These are phyloP conservation scores for Heracleum sosnowskyi DNA, from an alignment of 129 eudicot species.

Conservation along the genomic window DNA sequence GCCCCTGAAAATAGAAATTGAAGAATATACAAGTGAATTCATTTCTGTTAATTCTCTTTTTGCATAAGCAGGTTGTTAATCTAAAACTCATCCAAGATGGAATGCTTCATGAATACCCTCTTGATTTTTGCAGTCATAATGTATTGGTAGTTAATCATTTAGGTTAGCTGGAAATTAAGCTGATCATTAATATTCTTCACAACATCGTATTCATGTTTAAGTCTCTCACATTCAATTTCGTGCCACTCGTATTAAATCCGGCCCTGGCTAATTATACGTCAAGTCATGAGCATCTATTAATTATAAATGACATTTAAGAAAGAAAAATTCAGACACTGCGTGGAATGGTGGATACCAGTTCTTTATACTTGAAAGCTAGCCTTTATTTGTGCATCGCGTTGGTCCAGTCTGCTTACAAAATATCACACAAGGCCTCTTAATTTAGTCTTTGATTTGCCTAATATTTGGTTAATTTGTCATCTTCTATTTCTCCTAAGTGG, in stretches of 20 bases:
- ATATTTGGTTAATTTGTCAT: background rate
- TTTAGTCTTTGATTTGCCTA: background rate
- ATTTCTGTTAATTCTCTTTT: background rate
- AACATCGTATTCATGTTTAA: slow-evolving; percentile 5
- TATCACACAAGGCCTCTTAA: background rate
- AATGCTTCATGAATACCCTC: background rate
- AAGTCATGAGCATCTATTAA: background rate
- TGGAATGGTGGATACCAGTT: background rate
- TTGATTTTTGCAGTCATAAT: background rate
- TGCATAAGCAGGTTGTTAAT: background rate
- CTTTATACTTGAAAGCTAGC: background rate
- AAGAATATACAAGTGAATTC: background rate
- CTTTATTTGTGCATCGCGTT: background rate
- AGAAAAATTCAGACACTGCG: background rate
- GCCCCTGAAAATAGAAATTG: background rate
- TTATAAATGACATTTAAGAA: background rate
- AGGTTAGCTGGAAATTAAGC: background rate
- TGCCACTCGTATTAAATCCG: background rate
- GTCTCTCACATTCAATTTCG: background rate
- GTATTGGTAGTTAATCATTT: background rate
- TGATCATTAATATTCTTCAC: background rate
- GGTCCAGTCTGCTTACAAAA: background rate
- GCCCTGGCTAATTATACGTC: background rate
- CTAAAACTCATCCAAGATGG: background rate
- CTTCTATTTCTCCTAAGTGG: background rate